A percentile compares a stretch with the other conserved stretches of the same genome.
phyloP scores from a whole-genome alignment of 805 yeast genomes.

The Nakazawaea ambrosiae region DNA sequence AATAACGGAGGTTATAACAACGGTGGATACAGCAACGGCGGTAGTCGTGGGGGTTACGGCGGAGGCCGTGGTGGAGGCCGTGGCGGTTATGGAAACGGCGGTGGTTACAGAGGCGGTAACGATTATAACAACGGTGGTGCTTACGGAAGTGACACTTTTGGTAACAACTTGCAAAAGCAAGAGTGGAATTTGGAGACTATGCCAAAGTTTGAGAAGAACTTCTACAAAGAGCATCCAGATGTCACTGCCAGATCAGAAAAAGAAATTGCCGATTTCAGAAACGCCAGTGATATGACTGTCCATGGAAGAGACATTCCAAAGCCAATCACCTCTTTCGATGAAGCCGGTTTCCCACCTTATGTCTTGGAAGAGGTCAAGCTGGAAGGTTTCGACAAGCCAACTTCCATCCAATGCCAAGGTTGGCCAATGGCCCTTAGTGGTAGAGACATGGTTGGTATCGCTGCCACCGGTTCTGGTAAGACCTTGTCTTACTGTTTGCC shows the following conservation, averaged over 20 bases:
- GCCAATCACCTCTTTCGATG: conserved; percentile 89
- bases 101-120: conserved; percentile 30
- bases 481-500: conserved; percentile 96
- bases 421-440: conserved; percentile 99
- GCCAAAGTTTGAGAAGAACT: conserved; percentile 92
- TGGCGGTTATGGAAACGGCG: conserved; percentile 29
- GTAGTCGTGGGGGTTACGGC: conserved; percentile 30
- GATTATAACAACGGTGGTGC: conserved; percentile 29
- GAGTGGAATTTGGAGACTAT: conserved; percentile 73
- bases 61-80: conserved; percentile 30
- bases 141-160: conserved; percentile 29
- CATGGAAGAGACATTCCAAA: conserved; percentile 83
- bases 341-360: conserved; percentile 96
- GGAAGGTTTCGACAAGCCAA: conserved; percentile 91
- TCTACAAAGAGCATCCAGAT: conserved; percentile 77
- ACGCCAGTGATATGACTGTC: conserved; percentile 78
- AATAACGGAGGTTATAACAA: conserved; percentile 26
- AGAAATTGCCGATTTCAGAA: conserved; percentile 74
- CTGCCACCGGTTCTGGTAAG: conserved; percentile 99
- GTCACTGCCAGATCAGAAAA: conserved; percentile 70
- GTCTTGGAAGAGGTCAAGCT: conserved; percentile 83
- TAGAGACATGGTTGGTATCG: conserved; percentile 98
- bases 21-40: conserved; percentile 21
- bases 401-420: conserved; percentile 98
- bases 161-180: conserved; percentile 58